A percentile compares a stretch with the other conserved stretches of the same genome.
These are phyloP conservation scores for Pestalotiopsis sp. DNA, from an alignment of 2,329 filamentous ascomycete species.

Conservation along the genomic window DNA sequence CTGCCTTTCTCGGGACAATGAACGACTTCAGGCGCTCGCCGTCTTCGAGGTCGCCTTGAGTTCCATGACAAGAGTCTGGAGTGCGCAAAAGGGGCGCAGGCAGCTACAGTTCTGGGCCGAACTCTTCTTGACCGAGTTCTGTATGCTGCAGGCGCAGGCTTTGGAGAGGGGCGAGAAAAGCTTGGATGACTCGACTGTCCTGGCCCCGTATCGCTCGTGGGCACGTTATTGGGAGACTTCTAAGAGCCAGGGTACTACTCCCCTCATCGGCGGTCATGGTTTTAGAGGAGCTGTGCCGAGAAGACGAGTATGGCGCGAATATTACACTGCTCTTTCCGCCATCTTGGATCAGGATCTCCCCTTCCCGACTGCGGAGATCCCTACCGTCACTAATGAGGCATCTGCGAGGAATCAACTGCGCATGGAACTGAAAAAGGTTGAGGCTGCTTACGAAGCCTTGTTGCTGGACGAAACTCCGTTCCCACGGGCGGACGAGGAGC, in stretches of 20 bases:
- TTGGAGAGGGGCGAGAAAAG: conserved; percentile 52
- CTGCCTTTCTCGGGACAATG: conserved; percentile 51
- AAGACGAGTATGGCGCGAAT: conserved; percentile 78
- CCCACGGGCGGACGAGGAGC: conserved; percentile 78
- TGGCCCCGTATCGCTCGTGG: conserved; percentile 68
- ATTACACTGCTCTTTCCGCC: conserved; percentile 78
- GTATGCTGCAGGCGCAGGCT: conserved; percentile 66
- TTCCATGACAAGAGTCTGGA: conserved; percentile 58
- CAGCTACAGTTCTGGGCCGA: conserved; percentile 81
- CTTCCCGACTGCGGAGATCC: conserved; percentile 53
- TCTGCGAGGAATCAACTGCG: conserved; percentile 67
- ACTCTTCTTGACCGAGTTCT: conserved; percentile 73
- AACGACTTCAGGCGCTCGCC: conserved; percentile 60
- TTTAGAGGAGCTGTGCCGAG: conserved; percentile 62
- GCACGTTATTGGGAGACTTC: conserved; percentile 65
- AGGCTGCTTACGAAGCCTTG: conserved; percentile 76
- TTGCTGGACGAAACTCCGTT: conserved; percentile 81
- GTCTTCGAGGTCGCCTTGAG: conserved; percentile 68
- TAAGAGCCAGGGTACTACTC: conserved; percentile 40
- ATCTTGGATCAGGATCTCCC: conserved; percentile 69
- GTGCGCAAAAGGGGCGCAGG: conserved; percentile 53
- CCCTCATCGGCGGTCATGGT: conserved; percentile 56
- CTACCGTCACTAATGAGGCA: conserved; percentile 44
- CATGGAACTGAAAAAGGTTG: conserved; percentile 77
- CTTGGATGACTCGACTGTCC: conserved; percentile 52